These are phyloP conservation scores for Leptographium radiaticola DNA, from an alignment of 2,329 filamentous ascomycete genomes.

Conservation along the genomic window DNA sequence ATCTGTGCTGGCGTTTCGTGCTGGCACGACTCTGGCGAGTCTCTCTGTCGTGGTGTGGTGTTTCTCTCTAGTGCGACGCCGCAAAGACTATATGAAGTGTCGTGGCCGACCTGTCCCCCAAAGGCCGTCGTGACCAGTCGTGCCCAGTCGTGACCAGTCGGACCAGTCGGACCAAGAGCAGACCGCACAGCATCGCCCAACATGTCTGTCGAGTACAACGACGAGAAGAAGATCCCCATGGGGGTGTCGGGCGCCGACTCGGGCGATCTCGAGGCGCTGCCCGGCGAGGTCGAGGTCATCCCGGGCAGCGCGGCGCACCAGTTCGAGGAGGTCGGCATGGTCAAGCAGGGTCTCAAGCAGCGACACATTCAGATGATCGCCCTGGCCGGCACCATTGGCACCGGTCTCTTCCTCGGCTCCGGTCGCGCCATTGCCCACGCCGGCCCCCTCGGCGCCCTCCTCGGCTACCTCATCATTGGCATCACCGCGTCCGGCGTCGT, in stretches of 20 bases:
- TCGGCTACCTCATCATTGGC: constrained; percentile 25
- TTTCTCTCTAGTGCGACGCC: too few relatives aligned
- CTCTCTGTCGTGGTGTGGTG: too few relatives aligned
- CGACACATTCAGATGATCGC: constrained; percentile 38
- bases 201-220: background rate
- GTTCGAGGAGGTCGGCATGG: constrained; percentile 3
- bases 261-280: too few relatives aligned
- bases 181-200: too few relatives aligned
- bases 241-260: too few relatives aligned
- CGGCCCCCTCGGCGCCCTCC: constrained; percentile 11
- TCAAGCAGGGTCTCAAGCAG: constrained; percentile 21
- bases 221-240: background rate
- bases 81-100: too few relatives aligned
- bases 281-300: background rate
- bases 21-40: too few relatives aligned
- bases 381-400: constrained; percentile 34
- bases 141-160: too few relatives aligned
- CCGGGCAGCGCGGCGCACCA: background rate
- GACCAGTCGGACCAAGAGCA: too few relatives aligned
- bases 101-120: too few relatives aligned
- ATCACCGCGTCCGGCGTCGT: constrained; percentile 20
- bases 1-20: too few relatives aligned
- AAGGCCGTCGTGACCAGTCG: too few relatives aligned
- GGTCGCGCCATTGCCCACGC: constrained; percentile 9
- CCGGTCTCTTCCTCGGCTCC: constrained; percentile 15